Conservation (phyloP, 2,329 filamentous ascomycete genomes). For the Cladophialophora immunda region DNA sequence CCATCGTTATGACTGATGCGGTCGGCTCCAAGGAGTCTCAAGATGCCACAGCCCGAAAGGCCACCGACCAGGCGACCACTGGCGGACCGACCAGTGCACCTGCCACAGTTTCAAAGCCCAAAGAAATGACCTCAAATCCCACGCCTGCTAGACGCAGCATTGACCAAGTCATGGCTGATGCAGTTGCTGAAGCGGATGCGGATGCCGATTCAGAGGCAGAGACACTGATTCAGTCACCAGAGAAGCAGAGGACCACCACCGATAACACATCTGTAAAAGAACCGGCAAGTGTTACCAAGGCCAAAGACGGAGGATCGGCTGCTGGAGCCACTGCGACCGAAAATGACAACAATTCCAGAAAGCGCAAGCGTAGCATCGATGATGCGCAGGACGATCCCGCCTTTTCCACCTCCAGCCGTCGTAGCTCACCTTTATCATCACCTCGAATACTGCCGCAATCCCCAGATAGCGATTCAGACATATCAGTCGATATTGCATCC, state of each 20-base stretch:
- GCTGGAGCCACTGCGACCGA: conserved; percentile 32
- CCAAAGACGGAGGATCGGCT: conserved; percentile 25
- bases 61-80: conserved; percentile 18
- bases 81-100: conserved; percentile 8
- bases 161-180: conserved; percentile 44
- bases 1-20: conserved; percentile 32
- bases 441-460: conserved; percentile 35
- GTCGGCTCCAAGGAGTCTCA: conserved; percentile 28
- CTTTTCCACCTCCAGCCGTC: conserved; percentile 37
- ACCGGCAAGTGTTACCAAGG: conserved; percentile 17
- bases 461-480: conserved; percentile 39
- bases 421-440: conserved; percentile 42
- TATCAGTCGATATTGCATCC: conserved; percentile 33
- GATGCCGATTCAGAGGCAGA: conserved; percentile 59
- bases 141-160: background rate
- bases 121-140: conserved; percentile 21
- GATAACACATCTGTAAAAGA: conserved; percentile 33
- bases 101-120: conserved; percentile 12
- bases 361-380: conserved; percentile 40
- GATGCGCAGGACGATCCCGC: conserved; percentile 26
- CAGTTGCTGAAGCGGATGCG: conserved; percentile 37
- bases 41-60: conserved; percentile 23
- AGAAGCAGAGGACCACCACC: conserved; percentile 54
- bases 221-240: conserved; percentile 59
- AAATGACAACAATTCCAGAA: conserved; percentile 37